phyloP scores from a whole-genome alignment of 2,329 filamentous ascomycete species.

The Didymella keratinophila region DNA sequence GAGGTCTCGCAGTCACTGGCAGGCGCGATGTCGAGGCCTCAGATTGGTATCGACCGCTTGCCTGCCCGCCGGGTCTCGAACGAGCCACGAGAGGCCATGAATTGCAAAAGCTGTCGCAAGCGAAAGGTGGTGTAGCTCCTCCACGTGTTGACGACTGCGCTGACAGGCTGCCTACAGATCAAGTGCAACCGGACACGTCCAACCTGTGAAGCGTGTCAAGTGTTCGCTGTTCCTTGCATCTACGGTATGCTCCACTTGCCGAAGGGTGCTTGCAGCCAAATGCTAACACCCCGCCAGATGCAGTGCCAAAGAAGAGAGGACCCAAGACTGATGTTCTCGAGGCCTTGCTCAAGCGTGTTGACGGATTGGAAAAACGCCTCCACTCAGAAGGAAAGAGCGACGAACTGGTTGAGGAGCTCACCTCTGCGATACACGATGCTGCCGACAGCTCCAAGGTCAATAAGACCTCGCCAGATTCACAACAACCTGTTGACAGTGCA shows the following conservation, averaged over 20 bases:
- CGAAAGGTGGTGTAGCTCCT: slow-evolving; percentile 70
- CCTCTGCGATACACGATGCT: slow-evolving; percentile 34
- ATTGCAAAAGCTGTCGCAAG: slow-evolving; percentile 93
- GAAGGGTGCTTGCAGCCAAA: slow-evolving; percentile 12
- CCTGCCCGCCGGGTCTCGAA: slow-evolving; percentile 74
- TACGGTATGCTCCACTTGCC: slow-evolving; percentile 68
- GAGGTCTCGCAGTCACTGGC: slow-evolving; percentile 41
- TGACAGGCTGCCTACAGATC: slow-evolving; percentile 65
- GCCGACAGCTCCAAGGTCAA: slow-evolving; percentile 31
- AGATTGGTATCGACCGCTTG: slow-evolving; percentile 82
- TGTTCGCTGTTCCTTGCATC: slow-evolving; percentile 86
- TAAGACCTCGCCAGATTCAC: slow-evolving; percentile 32
- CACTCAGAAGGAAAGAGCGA: slow-evolving; percentile 64
- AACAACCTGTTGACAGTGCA: slow-evolving; percentile 38
- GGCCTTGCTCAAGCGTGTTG: slow-evolving; percentile 82
- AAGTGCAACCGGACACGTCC: slow-evolving; percentile 89
- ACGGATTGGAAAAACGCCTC: slow-evolving; percentile 81
- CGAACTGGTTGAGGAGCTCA: slow-evolving; percentile 40
- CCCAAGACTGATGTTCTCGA: slow-evolving; percentile 91
- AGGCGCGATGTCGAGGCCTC: slow-evolving; percentile 71
- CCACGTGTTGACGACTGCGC: slow-evolving; percentile 8
- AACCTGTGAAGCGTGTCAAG: slow-evolving; percentile 86
- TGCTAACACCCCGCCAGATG: slow-evolving; percentile 64
- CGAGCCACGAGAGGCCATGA: slow-evolving; percentile 89
- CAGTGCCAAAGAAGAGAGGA: slow-evolving; percentile 86